Conservation (phyloP, 129 eudicot genomes). For the Ambrosia artemisiifolia region DNA sequence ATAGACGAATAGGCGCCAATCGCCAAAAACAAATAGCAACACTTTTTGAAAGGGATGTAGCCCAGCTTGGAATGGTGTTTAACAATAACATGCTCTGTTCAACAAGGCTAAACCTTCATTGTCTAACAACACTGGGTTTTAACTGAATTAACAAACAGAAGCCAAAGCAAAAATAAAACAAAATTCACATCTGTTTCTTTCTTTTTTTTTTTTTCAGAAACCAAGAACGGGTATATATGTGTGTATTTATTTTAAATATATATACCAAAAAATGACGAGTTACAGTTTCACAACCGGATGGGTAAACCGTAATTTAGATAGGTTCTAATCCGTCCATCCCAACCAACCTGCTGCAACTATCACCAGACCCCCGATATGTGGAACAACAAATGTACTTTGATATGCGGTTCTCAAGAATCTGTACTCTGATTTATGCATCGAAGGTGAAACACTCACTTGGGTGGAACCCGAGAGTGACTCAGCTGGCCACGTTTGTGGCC, state of each 20-base stretch:
- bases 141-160: background rate
- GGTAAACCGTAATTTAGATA: conserved; percentile 87
- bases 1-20: no score
- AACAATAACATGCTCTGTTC: background rate
- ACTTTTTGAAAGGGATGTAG: no score
- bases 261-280: background rate
- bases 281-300: conserved; percentile 36
- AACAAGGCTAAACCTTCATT: background rate
- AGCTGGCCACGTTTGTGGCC: conserved; percentile 69
- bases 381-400: conserved; percentile 49
- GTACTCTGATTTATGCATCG: conserved; percentile 53
- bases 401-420: conserved; percentile 68
- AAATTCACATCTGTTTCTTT: conserved; percentile 14
- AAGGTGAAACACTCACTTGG: conserved; percentile 39
- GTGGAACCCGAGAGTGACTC: conserved; percentile 50
- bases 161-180: conserved; percentile 17
- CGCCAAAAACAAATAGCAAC: no score
- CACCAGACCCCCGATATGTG: conserved; percentile 86
- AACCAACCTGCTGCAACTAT: conserved; percentile 85
- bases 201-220: background rate
- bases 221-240: conserved; percentile 13
- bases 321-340: conserved; percentile 82
- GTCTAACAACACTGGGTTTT: conserved; percentile 7
- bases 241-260: conserved; percentile 5
- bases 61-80: no score